Evolutionary conservation across 345 rosid species (phyloP).

Genomic region (Kernera saxatilis): DNA sequence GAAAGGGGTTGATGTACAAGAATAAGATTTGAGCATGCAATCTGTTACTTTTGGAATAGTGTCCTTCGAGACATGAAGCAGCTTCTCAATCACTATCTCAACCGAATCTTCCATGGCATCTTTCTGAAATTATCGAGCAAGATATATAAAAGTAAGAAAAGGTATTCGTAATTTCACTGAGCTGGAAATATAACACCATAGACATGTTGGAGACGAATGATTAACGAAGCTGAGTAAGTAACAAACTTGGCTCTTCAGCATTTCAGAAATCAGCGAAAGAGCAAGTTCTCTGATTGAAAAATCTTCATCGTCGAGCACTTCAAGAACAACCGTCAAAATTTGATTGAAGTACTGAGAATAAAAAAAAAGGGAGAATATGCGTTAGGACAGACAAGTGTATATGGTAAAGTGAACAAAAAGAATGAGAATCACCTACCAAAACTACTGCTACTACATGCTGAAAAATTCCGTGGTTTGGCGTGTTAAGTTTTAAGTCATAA

Average conservation of each 20-base stretch:
- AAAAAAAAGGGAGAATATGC: not conserved
- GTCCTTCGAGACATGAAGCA: conserved; percentile 83
- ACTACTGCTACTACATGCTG: not conserved
- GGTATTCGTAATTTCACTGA: not conserved
- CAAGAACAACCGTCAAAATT: conserved; percentile 93
- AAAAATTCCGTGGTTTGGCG: not conserved
- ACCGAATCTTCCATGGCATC: conserved; percentile 82
- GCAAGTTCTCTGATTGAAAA: conserved; percentile 66
- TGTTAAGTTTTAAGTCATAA: not conserved
- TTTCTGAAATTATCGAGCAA: conserved; percentile 51
- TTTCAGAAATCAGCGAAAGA: conserved; percentile 69
- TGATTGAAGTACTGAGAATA: conserved; percentile 91
- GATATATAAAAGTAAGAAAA: conserved; percentile 18
- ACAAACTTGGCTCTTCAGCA: conserved; percentile 85
- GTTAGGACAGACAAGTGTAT: conserved; percentile 10
- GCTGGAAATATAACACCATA: not conserved
- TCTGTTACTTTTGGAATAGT: conserved; percentile 56
- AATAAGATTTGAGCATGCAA: conserved; percentile 1
- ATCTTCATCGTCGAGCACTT: conserved; percentile 77
- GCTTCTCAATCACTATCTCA: conserved; percentile 88
- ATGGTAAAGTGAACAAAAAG: not conserved
- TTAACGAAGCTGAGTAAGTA: not conserved
- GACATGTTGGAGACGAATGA: not conserved
- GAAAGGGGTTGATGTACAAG: not conserved
- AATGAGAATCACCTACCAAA: not conserved